A percentile compares a stretch with the other conserved stretches of the same genome.
These are phyloP conservation scores for Vigna radiata DNA, from an alignment of 306 rosid genomes.

Conservation along the genomic window DNA sequence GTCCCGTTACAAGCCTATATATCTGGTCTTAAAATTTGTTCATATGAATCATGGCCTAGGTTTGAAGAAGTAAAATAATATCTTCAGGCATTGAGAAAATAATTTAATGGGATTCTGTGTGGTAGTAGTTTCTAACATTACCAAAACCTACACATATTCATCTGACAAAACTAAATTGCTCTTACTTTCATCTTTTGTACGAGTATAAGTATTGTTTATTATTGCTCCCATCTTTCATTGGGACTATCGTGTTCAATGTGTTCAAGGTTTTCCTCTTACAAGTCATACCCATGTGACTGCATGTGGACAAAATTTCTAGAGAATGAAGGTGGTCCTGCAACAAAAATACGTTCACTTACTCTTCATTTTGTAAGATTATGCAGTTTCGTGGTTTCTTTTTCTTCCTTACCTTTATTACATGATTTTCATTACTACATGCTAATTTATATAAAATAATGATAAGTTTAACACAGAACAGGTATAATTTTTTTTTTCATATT, in stretches of 20 bases:
- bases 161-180: conserved; percentile 2
- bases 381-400: background rate
- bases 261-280: conserved; percentile 15
- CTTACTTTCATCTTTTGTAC: background rate
- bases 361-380: conserved; percentile 17
- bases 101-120: background rate
- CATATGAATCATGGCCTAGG: background rate
- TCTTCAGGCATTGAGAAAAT: background rate
- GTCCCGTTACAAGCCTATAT: background rate
- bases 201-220: background rate
- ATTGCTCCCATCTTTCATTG: background rate
- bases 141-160: background rate
- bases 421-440: background rate
- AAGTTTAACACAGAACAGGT: no score
- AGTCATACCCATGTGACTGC: conserved; percentile 32
- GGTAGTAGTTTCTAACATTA: background rate
- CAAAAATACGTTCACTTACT: conserved; percentile 1
- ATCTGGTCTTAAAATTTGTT: background rate
- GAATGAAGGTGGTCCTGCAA: conserved; percentile 45
- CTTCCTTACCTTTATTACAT: background rate
- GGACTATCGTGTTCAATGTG: conserved; percentile 3
- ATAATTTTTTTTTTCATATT: no score
- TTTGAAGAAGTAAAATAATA: background rate
- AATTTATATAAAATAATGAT: background rate
- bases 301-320: conserved; percentile 38